Evolutionary conservation across 1,284 basidiomycete genomes (phyloP).

Genomic region (Rhodotorula sp.): DNA sequence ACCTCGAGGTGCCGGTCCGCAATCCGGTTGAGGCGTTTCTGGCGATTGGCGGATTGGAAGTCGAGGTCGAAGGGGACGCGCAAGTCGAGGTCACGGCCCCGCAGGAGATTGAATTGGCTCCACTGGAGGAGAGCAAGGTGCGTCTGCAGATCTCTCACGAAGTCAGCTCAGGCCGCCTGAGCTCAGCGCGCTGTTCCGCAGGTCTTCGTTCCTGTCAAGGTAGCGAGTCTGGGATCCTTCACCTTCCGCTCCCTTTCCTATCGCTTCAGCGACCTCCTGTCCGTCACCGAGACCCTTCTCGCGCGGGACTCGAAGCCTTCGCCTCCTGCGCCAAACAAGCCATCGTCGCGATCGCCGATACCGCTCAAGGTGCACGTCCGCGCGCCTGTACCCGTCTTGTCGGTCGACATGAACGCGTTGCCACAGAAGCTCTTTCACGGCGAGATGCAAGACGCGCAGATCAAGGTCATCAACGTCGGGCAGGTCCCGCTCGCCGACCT

Average conservation of each 20-base stretch:
- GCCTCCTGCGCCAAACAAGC: conserved; percentile 10
- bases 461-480: conserved; percentile 48
- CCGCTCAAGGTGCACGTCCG: conserved; percentile 49
- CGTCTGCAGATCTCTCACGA: neutral
- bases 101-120: conserved; percentile 47
- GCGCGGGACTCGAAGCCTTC: conserved; percentile 47
- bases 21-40: conserved; percentile 53
- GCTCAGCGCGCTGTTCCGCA: neutral
- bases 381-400: conserved; percentile 43
- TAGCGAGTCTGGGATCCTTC: conserved; percentile 38
- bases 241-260: conserved; percentile 48
- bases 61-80: conserved; percentile 15
- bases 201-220: conserved; percentile 46
- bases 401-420: conserved; percentile 16
- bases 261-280: conserved; percentile 52
- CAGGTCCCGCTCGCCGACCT: conserved; percentile 43
- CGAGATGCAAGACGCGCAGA: conserved; percentile 40
- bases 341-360: conserved; percentile 50
- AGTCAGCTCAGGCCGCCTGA: neutral
- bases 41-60: conserved; percentile 39
- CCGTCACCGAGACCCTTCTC: conserved; percentile 49
- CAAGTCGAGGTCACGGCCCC: conserved; percentile 33
- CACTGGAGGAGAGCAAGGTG: conserved; percentile 47
- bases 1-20: conserved; percentile 49
- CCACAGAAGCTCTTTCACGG: conserved; percentile 46